Evolutionary conservation across 192 early-diverging fungal genomes (phyloP), one percentile per base, ranked within the genome.

Genomic region (Lunasporangiospora selenospora): DNA sequence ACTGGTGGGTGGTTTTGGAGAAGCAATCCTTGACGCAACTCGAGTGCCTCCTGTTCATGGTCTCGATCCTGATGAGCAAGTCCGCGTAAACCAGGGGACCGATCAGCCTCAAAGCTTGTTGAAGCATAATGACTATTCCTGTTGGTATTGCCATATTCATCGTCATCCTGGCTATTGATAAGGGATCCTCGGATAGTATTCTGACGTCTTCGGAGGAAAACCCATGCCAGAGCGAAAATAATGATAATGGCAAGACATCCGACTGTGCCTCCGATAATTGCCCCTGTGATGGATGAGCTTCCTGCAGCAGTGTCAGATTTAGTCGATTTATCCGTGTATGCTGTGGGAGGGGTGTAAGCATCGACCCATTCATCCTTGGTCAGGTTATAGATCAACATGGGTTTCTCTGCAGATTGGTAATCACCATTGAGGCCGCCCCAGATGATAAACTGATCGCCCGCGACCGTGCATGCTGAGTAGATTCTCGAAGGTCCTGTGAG

Each of bases 191-290:
- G n/a, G n/a, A n/a, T n/a, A n/a, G n/a, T n/a, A n/a, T n/a, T n/a
- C n/a, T n/a, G n/a, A n/a, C n/a, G n/a, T n/a, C n/a, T n/a, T n/a
- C n/a, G n/a, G n/a, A n/a, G n/a, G n/a, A n/a, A n/a, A n/a, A n/a
- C n/a, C n/a, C n/a, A n/a, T n/a, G n/a, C n/a, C 15, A 73, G 49
- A 27, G 45, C 48, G 2, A 26, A 23, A 16, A 41, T 43, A 19
- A 53, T 58, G 3, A 73, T 39, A 16, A 63, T 29, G 0, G 69
- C 61, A 2, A 73, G 6, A 27, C 54, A 54, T 15, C 45, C 61
- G 18, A 73, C 61, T 0, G 58, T 55, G 9, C 69, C 60, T 43
- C 54, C 69, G 16, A 61, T 61, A 53, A 73, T 73, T 7, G 43
- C 55, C n/a, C 69, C 69, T 24, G 53, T 54, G 29, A 48, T 53